A percentile compares a stretch with the other conserved stretches of the same genome.
Evolutionary conservation across 129 eudicot species (phyloP).

Genomic region (Dittrichia graveolens): DNA sequence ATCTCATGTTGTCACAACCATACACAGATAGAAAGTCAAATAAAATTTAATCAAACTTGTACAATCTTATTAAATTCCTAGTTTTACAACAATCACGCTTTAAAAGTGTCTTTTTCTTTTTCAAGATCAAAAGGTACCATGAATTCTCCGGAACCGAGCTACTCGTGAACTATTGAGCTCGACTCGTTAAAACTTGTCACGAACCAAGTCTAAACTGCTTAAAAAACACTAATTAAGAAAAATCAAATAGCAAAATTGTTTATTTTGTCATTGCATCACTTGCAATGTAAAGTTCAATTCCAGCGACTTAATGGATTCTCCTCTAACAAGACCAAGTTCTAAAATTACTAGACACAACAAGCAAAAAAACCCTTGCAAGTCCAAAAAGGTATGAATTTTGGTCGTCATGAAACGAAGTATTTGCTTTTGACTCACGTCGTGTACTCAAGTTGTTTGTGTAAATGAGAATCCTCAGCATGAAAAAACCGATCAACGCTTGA

Average conservation of each 20-base stretch:
- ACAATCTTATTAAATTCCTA: too few species aligned
- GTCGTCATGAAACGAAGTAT: slow-evolving; percentile 5
- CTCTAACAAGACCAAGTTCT: slow-evolving; percentile 13
- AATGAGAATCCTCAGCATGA: neutral
- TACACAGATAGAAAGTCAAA: too few species aligned
- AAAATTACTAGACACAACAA: slow-evolving; percentile 13
- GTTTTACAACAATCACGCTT: too few species aligned
- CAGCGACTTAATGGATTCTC: slow-evolving; percentile 1
- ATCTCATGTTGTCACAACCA: too few species aligned
- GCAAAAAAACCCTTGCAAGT: slow-evolving; percentile 10
- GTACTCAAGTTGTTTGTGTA: neutral
- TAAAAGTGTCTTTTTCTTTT: too few species aligned
- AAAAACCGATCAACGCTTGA: slow-evolving; percentile 62
- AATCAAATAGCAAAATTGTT: slow-evolving; percentile 22
- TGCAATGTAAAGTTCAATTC: slow-evolving; percentile 18
- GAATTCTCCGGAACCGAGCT: too few species aligned
- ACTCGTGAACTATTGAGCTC: too few species aligned
- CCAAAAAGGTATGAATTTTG: neutral
- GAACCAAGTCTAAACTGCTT: too few species aligned
- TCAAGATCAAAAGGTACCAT: too few species aligned
- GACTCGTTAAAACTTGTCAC: too few species aligned
- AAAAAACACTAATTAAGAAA: too few species aligned
- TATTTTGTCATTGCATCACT: slow-evolving; percentile 9
- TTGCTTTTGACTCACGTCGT: neutral
- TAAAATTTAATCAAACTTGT: too few species aligned